These are phyloP conservation scores for Balamuthia mandrillaris DNA, from an alignment of 208 protist species.

Conservation along the genomic window DNA sequence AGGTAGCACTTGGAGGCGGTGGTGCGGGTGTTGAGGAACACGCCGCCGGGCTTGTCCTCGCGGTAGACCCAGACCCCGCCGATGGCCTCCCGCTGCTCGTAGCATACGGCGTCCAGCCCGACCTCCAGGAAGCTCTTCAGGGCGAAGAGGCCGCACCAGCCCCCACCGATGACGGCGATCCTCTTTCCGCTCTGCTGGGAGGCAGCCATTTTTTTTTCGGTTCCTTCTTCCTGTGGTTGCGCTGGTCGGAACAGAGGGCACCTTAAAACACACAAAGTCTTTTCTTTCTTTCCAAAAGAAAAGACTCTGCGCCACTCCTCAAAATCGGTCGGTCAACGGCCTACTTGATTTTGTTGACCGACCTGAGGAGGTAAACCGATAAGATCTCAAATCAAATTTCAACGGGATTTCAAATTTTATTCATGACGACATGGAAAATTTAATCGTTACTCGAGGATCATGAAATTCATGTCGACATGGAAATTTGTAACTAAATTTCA, in stretches of 20 bases:
- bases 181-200: too few species aligned
- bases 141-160: constrained; percentile 26
- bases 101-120: background rate
- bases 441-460: too few species aligned
- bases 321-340: too few species aligned
- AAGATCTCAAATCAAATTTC: too few species aligned
- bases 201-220: too few species aligned
- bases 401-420: too few species aligned
- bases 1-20: constrained; percentile 31
- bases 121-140: constrained; percentile 31
- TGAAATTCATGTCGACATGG: too few species aligned
- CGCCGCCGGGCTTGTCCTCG: constrained; percentile 28
- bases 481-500: too few species aligned
- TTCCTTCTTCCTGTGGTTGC: background rate
- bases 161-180: constrained; percentile 4
- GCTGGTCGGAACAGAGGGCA: background rate
- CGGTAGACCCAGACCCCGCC: constrained; percentile 32
- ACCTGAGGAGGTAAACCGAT: too few species aligned
- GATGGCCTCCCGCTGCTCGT: constrained; percentile 16
- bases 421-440: too few species aligned
- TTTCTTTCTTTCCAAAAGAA: background rate
- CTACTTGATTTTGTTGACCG: too few species aligned
- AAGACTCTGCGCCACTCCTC: too few species aligned
- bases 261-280: background rate
- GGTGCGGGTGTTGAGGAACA: constrained; percentile 8